Conservation (phyloP, 2,329 filamentous ascomycete species). For the Tolypocladium tropicale region DNA sequence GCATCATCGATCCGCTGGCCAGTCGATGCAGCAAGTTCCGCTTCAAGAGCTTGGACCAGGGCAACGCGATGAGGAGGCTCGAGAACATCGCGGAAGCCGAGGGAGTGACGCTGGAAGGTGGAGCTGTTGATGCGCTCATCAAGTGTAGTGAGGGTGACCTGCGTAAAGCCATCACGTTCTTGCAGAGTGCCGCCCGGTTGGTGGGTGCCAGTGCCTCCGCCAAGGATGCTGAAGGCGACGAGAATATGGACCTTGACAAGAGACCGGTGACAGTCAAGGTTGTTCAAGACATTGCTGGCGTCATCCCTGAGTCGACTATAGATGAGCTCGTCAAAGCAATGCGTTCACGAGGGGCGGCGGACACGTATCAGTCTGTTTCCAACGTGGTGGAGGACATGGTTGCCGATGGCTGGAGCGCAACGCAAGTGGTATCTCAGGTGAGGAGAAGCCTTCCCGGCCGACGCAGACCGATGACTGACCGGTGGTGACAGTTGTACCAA, state of each 20-base stretch:
- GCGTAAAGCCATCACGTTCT: constrained; percentile 87
- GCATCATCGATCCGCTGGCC: constrained; percentile 94
- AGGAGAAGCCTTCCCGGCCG: constrained; percentile 9
- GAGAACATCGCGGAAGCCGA: constrained; percentile 76
- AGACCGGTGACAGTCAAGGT: constrained; percentile 63
- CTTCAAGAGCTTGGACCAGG: constrained; percentile 90
- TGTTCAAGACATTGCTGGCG: constrained; percentile 91
- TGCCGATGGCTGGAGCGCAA: constrained; percentile 93
- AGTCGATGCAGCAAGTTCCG: constrained; percentile 92
- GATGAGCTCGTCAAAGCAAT: constrained; percentile 63
- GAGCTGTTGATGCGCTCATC: constrained; percentile 75
- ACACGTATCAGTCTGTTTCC: constrained; percentile 64
- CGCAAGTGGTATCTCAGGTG: constrained; percentile 75
- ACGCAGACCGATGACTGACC: constrained; percentile 8
- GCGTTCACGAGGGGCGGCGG: constrained; percentile 54
- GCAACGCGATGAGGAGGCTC: constrained; percentile 69
- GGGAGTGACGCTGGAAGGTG: constrained; percentile 63
- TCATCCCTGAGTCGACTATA: constrained; percentile 72
- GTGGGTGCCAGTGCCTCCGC: constrained; percentile 55
- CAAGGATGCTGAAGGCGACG: constrained; percentile 40
- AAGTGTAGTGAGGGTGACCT: constrained; percentile 87
- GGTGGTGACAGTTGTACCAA: constrained; percentile 60
- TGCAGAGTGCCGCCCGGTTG: constrained; percentile 87
- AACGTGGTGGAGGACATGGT: constrained; percentile 82
- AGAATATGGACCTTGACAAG: constrained; percentile 51